These are phyloP conservation scores for Beauveria varroae DNA, from an alignment of 2,329 filamentous ascomycete species.

Conservation along the genomic window DNA sequence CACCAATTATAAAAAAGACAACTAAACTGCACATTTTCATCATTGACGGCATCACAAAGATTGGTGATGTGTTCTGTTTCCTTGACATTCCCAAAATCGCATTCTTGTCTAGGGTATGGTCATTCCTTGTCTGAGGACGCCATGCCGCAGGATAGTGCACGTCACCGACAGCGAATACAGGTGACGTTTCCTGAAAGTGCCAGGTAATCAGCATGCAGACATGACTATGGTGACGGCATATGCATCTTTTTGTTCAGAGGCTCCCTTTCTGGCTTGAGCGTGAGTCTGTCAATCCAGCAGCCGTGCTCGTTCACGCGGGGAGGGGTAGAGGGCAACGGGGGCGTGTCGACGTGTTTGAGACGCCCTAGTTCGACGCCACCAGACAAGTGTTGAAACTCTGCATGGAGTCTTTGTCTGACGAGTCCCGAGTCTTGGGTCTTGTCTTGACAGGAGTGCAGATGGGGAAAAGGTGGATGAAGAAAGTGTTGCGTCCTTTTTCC, in stretches of 20 bases:
- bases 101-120: too few species aligned
- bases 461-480: not conserved
- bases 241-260: not conserved
- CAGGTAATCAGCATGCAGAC: not conserved
- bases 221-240: not conserved
- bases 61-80: too few species aligned
- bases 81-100: too few species aligned
- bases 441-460: not conserved
- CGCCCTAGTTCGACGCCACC: slow-evolving; percentile 10
- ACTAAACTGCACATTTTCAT: too few species aligned
- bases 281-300: not conserved
- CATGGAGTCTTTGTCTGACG: not conserved
- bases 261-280: not conserved
- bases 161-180: not conserved
- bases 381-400: not conserved
- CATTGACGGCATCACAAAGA: too few species aligned
- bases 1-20: too few species aligned
- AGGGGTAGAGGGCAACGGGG: not conserved
- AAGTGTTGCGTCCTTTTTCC: too few species aligned
- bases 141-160: too few species aligned
- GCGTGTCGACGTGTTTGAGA: slow-evolving; percentile 8
- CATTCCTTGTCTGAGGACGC: too few species aligned
- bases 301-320: not conserved
- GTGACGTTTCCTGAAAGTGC: not conserved
- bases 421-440: not conserved